Evolutionary conservation across 495 filamentous ascomycete species (phyloP), one percentile per base, ranked within the genome.

Genomic region (Hypoxylon rickii): DNA sequence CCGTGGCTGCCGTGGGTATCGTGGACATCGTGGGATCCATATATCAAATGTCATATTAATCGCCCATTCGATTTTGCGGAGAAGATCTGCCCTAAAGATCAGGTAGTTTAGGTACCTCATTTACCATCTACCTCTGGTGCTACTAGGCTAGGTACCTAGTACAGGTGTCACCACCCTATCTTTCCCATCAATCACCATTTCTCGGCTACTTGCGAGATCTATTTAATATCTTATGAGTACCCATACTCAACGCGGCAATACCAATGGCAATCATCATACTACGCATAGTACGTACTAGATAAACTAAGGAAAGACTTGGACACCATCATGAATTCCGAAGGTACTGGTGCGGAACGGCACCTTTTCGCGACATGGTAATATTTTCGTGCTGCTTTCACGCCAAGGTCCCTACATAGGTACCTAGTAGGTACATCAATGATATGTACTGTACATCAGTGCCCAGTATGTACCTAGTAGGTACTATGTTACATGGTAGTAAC

Each of bases 81-180:
- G 60, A 64, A 51, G 51, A 51, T 59, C 60, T 57, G 42, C 44
- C 29, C 56, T 58, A 37, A 29, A 64, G 34, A n/a, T n/a, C n/a
- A n/a, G n/a, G n/a, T n/a, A n/a, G n/a, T n/a, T n/a, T n/a, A n/a
- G n/a, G n/a, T n/a, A n/a, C n/a, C n/a, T n/a, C n/a, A n/a, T n/a
- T n/a, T n/a, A n/a, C n/a, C n/a, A n/a, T n/a, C n/a, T n/a, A n/a
- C n/a, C n/a, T n/a, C 29, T 51, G 59, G 44, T 42, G 37, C 33
- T 44, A 64, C 51, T 40, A 52, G 43, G 46, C 45, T 40, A 20
- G 16, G 42, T 47, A 39, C 20, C 41, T 45, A 37, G 44, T 32
- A 22, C 36, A 33, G 6, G 29, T 49, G 8, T 20, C 7, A 20
- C 21, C 29, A 42, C 19, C 18, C 34, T 18, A 3, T 7, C 26